Base-by-base conservation (phyloP, 78 protist genomes). In the Dictyostelium brefeldianum region DNA sequence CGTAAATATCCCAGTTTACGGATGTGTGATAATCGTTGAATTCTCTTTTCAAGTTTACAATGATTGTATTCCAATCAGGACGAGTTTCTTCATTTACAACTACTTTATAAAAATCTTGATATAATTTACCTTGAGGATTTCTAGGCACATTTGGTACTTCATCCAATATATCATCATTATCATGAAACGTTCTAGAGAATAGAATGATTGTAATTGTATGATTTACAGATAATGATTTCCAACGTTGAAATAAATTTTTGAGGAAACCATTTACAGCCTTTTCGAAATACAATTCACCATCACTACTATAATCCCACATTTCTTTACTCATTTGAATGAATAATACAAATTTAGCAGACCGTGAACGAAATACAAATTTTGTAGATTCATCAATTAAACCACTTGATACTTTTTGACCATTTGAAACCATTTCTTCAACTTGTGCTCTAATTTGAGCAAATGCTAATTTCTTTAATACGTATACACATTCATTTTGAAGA, bases 241-340 rank as follows among this genome's bases (percentile, higher is more conserved):
- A 96, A 22, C 87, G 31, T 17, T 36, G 48, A 54, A 95, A 95
- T 57, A 96, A 57, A 25, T 67, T 89, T 25, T 78, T 69, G 9
- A 96, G 43, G 56, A 96, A 95, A 0, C 97, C 92, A n/a, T 96
- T 89, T 22, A 83, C 90, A 10, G 92, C 96, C 64, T 80, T 93
- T 25, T 93, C 96, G 54, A 94, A 94, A 59, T 95, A 95, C 22
- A 95, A 67, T 2, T 97, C 96, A 1, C 98, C 98, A 36, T 93
- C 89, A 31, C 59, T 41, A 14, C 71, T 48, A 54, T 80, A 97
- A n/a, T 94, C 96, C 96, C 97, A 97, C 98, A 97, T 95, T 36
- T 97, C 98, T 31, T 83, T 65, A 15, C 87, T 57, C 92, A 97
- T 71, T 31, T 97, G 98, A 9, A 97, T 80, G 70, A 94, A 43